Evolutionary conservation across 768 basidiomycete genomes (phyloP), one percentile per base, ranked within the genome.

Genomic region (Pleurotus platypus): DNA sequence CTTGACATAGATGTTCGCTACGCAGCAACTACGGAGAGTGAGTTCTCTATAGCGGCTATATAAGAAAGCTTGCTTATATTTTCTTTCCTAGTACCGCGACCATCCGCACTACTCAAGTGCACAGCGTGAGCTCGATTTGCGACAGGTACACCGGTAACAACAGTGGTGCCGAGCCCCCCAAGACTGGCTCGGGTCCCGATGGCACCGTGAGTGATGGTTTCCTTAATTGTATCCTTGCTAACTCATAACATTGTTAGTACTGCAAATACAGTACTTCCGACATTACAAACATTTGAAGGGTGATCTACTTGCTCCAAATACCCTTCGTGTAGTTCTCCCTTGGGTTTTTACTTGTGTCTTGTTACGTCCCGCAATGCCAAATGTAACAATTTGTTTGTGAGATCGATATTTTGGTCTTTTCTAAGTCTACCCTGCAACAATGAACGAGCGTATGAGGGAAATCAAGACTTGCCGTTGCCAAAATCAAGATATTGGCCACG

Each of bases 21-120:
- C 15, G 7, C 56, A 73, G 70, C n/a, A 73, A 72, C 61, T 71
- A 70, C 60, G 70, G 70, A 69, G 72, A 73, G 71, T 72, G 55
- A 65, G 70, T 56, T 5, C 5, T 26, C 5, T 27, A 22, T 26
- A 22, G 13, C 8, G 24, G 38, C 37, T 12, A 16, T 40, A 16
- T 11, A 1, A 11, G 27, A 6, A 6, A 58, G 2, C 39, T 18
- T 35, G 9, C 48, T 42, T 45, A 46, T 58, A 37, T 13, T 20
- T 37, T 35, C 16, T n/a, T 39, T 26, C n/a, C 6, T 40, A 72
- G 70, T 57, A 69, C 70, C 49, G 72, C 68, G 3, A 71, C 55
- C 6, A 72, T 73, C 56, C 65, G 69, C 46, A 71, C 64, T 3
- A 71, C 70, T 18, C 65, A 68, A 58, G 70, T 63, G 2, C 56